Evolutionary conservation across 2,329 filamentous ascomycete genomes (phyloP).

Genomic region (Juglanconis oblonga): DNA sequence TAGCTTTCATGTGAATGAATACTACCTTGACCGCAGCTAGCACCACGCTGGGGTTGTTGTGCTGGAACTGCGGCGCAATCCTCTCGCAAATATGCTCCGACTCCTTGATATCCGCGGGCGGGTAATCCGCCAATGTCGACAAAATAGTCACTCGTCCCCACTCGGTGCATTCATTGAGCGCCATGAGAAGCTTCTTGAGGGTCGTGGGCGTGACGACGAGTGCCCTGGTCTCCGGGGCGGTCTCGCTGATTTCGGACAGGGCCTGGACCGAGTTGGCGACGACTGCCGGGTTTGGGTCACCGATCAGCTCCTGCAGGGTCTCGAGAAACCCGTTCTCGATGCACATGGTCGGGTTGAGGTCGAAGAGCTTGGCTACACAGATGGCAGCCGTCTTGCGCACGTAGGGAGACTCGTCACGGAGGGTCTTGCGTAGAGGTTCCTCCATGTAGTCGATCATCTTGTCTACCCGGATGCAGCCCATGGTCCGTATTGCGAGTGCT

Average conservation of each 20-base stretch:
- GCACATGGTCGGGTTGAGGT: constrained; percentile 87
- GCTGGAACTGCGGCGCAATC: constrained; percentile 94
- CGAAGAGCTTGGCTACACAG: constrained; percentile 96
- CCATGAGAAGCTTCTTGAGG: constrained; percentile 94
- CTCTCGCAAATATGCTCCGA: constrained; percentile 97
- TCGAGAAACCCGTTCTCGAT: constrained; percentile 97
- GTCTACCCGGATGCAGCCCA: constrained; percentile 97
- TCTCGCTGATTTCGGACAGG: constrained; percentile 84
- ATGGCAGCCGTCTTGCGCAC: constrained; percentile 97
- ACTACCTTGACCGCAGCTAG: constrained; percentile 97
- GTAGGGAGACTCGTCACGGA: constrained; percentile 96
- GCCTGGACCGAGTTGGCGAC: constrained; percentile 97
- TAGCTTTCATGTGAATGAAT: constrained; percentile 89
- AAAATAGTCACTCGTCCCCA: constrained; percentile 96
- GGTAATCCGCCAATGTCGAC: constrained; percentile 84
- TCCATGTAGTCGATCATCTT: constrained; percentile 99
- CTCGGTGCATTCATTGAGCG: constrained; percentile 96
- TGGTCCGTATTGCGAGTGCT: constrained; percentile 92
- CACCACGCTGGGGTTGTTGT: constrained; percentile 96
- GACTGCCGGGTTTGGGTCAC: constrained; percentile 98
- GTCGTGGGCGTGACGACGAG: constrained; percentile 77
- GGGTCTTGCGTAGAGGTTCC: constrained; percentile 90
- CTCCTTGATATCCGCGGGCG: constrained; percentile 84
- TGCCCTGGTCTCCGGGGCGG: constrained; percentile 85
- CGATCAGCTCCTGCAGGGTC: constrained; percentile 90